Conservation (phyloP, 1,284 basidiomycete genomes). For the Papiliotrema flavescens region DNA sequence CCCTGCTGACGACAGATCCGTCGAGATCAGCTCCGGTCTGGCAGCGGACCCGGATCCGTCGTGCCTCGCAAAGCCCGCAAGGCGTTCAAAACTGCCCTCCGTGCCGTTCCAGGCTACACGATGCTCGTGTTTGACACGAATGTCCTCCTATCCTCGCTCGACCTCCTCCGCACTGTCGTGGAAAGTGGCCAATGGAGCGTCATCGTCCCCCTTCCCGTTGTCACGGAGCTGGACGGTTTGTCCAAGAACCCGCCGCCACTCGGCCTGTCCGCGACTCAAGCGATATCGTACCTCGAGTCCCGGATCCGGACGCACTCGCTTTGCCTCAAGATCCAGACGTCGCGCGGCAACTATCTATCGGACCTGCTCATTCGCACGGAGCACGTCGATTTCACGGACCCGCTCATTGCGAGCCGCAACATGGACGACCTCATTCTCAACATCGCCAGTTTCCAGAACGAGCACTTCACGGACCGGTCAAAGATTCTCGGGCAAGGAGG, state of each 20-base stretch:
- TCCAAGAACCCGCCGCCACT: constrained; percentile 63
- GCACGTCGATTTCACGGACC: constrained; percentile 60
- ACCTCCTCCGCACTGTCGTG: constrained; percentile 68
- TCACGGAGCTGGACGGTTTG: constrained; percentile 94
- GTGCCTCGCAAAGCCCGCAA: constrained; percentile 15
- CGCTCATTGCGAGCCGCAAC: constrained; percentile 6
- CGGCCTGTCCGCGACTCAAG: constrained; percentile 62
- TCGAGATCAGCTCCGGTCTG: constrained; percentile 48
- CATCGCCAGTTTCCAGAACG: constrained; percentile 85
- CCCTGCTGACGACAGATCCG: constrained; percentile 1
- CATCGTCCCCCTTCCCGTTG: constrained; percentile 84
- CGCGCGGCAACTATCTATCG: constrained; percentile 86
- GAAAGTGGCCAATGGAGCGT: constrained; percentile 82
- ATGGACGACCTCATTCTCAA: constrained; percentile 95
- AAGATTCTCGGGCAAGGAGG: constrained; percentile 56
- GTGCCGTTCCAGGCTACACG: constrained; percentile 78
- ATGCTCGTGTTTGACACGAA: constrained; percentile 92
- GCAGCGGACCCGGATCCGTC: constrained; percentile 19
- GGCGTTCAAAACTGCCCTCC: constrained; percentile 45
- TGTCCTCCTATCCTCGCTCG: constrained; percentile 75
- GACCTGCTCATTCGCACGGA: constrained; percentile 81
- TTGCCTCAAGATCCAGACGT: constrained; percentile 90
- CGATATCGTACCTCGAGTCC: constrained; percentile 70
- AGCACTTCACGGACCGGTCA: constrained; percentile 85
- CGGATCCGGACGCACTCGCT: constrained; percentile 69